Evolutionary conservation across 306 rosid genomes (phyloP), one percentile per base, ranked within the genome.

Genomic region (Begonia peltatifolia): DNA sequence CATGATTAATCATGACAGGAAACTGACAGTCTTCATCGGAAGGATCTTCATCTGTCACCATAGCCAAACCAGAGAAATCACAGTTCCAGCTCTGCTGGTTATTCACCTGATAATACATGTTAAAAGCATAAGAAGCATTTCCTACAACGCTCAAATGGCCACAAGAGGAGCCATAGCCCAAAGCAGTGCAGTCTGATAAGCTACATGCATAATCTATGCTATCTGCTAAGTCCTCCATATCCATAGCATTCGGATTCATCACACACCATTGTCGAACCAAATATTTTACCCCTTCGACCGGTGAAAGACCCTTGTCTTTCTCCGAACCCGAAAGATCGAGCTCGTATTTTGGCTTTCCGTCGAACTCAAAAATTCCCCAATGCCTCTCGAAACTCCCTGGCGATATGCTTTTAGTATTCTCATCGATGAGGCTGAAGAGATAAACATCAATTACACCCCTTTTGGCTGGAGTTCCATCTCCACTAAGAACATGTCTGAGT

Each of bases 71-170:
- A 59, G 68, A 60, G 59, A 87, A 87, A 53, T 80, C 84, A 62
- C 96, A 87, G 55, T 65, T 74, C 82, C 77, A 65, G n/a, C 61
- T 61, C 46, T 57, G 61, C 61, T 87, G 96, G 56, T 63, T 72
- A 51, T 87, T 63, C 6, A 83, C 66, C 68, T 87, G 96, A 68
- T 75, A 87, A 58, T 78, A 87, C 94, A 87, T 87, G 75, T 87
- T 87, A 53, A 87, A 87, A 38, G 96, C 96, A 73, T 83, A 87
- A 50, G 97, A 90, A 7, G 97, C 97, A 79, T 90, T 90, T 14
- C 82, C 87, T 67, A 68, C 30, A 1, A 55, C 69, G 44, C 56
- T 83, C 13, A 90, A 65, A 17, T 66, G 48, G 63, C 71, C 81
- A 62, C 97, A 90, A n/a, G 97, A 90, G 54, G 80, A 85, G 3